Evolutionary conservation across 2,329 filamentous ascomycete species (phyloP).

Genomic region (Colletotrichum sp.): DNA sequence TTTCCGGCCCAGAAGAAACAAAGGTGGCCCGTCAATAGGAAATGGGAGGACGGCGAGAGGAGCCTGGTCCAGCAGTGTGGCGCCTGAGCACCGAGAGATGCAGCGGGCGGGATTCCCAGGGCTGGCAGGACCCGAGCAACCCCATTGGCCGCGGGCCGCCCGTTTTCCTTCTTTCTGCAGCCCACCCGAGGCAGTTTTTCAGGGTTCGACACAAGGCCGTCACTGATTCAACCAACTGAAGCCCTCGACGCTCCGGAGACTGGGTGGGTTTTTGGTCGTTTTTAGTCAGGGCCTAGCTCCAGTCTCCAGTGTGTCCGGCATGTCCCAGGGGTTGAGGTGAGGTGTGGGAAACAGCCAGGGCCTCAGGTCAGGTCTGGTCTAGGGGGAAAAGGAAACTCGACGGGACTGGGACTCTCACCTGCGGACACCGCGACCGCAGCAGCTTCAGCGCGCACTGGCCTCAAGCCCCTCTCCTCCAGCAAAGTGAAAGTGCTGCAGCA

Average conservation of each 20-base stretch:
- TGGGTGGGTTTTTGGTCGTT: background rate
- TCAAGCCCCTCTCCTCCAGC: background rate
- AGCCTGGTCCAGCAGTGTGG: background rate
- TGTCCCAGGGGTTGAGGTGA: background rate
- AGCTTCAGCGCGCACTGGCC: background rate
- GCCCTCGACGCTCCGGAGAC: background rate
- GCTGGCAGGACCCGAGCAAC: conserved; percentile 1
- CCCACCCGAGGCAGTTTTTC: background rate
- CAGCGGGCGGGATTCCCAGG: background rate
- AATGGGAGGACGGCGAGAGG: conserved; percentile 12
- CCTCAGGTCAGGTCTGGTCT: background rate
- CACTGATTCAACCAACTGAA: background rate
- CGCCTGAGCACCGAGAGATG: conserved; percentile 6
- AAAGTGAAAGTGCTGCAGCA: background rate
- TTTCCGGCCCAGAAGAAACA: background rate
- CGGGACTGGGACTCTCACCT: background rate
- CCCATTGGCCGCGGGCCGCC: background rate
- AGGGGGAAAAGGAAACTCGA: background rate
- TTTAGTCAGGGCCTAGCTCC: background rate
- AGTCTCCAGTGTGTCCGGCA: background rate
- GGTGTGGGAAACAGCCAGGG: background rate
- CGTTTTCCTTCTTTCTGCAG: background rate
- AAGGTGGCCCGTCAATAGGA: background rate
- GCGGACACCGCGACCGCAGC: background rate
- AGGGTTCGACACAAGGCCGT: background rate